These are phyloP conservation scores for Mycena belliarum DNA, from an alignment of 768 basidiomycete species.

Conservation along the genomic window DNA sequence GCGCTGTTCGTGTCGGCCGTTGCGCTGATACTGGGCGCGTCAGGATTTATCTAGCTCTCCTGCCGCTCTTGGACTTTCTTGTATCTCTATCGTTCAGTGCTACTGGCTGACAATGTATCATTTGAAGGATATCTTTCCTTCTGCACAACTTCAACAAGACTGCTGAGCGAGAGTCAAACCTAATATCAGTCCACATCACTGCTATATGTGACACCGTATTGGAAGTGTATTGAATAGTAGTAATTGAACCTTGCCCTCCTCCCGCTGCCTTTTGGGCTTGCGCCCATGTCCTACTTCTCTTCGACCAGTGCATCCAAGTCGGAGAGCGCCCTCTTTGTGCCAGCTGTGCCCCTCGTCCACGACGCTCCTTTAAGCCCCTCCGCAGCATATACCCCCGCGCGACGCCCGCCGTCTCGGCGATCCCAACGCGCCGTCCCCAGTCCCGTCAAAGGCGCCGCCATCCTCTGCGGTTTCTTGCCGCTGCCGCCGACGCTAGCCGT, in stretches of 20 bases:
- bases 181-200: no score
- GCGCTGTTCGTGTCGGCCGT: constrained; percentile 23
- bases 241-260: no score
- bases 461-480: constrained; percentile 33
- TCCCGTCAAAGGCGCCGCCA: neutral
- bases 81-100: neutral
- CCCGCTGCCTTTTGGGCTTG: neutral
- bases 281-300: constrained; percentile 14
- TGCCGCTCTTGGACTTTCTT: constrained; percentile 12
- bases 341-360: neutral
- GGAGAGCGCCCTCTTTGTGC: constrained; percentile 1
- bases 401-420: constrained; percentile 13
- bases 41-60: constrained; percentile 1
- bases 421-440: constrained; percentile 15
- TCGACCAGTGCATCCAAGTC: constrained; percentile 10
- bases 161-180: no score
- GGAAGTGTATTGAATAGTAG: no score
- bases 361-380: constrained; percentile 4
- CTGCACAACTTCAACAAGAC: no score
- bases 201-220: no score
- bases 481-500: constrained; percentile 35
- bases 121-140: no score
- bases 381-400: neutral
- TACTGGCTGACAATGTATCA: constrained; percentile 7
- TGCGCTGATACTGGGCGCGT: constrained; percentile 19